phyloP scores from a whole-genome alignment of 345 rosid species.

The Raphanus raphanistrum region DNA sequence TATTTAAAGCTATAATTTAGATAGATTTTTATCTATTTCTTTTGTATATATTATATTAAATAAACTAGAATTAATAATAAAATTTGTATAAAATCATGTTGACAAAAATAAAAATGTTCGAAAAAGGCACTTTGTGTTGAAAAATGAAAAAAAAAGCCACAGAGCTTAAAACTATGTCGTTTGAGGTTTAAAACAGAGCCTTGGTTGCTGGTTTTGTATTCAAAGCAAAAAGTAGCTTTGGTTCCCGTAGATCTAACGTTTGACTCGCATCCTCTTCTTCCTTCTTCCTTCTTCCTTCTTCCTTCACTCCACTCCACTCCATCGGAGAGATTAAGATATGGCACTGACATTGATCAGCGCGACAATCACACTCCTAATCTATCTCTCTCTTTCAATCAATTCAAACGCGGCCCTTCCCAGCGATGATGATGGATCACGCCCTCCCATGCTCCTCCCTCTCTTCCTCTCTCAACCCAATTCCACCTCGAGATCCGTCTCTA shows the following conservation, averaged over 20 bases:
- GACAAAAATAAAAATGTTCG: no score
- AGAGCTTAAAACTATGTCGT: conserved; percentile 15
- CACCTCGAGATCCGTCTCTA: conserved; percentile 31
- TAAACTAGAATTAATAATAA: no score
- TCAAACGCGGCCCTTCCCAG: conserved; percentile 34
- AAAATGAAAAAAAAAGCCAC: neutral
- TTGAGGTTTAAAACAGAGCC: neutral
- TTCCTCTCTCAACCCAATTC: conserved; percentile 48
- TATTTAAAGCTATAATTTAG: no score
- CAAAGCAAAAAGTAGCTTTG: conserved; percentile 24
- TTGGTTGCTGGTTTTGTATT: conserved; percentile 14
- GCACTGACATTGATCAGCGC: conserved; percentile 28
- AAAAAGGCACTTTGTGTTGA: no score
- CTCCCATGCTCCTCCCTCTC: conserved; percentile 79
- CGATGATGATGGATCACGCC: conserved; percentile 27
- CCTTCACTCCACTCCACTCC: neutral
- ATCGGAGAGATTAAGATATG: conserved; percentile 22
- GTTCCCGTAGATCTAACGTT: conserved; percentile 30
- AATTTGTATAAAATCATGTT: no score
- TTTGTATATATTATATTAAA: no score
- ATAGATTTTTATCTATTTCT: no score
- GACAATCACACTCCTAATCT: conserved; percentile 21
- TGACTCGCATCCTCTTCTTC: neutral
- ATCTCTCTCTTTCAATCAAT: conserved; percentile 16
- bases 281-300: no score